phyloP scores from a whole-genome alignment of 192 early-diverging fungal genomes.

The Backusella luteola region DNA sequence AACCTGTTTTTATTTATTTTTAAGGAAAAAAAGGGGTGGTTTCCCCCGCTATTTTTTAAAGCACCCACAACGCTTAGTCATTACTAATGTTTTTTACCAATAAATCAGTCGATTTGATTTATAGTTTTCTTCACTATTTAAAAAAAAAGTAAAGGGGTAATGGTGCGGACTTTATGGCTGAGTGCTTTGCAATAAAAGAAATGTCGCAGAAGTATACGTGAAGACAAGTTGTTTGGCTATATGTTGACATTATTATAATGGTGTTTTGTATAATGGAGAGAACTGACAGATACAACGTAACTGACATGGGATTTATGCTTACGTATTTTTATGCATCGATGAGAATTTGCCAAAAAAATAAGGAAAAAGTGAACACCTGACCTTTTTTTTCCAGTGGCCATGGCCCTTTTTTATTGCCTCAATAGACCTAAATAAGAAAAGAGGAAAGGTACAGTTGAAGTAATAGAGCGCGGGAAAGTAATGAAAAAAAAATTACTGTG shows the following conservation, averaged over 20 bases:
- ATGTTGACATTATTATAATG: not conserved
- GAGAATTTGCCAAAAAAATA: not conserved
- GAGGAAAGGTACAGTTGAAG: not conserved
- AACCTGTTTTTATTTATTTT: not conserved
- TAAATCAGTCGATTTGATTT: not conserved
- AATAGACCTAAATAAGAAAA: not conserved
- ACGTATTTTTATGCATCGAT: not conserved
- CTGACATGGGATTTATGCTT: conserved; percentile 1
- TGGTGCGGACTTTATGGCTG: not conserved
- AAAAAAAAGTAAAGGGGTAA: not conserved
- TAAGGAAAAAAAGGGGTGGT: not conserved
- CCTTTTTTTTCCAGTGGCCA: not conserved
- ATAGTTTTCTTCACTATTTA: not conserved
- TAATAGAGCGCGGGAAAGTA: not conserved
- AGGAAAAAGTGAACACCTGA: not conserved
- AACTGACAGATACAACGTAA: not conserved
- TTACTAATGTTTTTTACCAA: not conserved
- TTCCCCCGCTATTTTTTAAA: not conserved
- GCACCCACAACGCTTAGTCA: not conserved
- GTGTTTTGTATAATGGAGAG: not conserved
- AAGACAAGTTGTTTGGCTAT: not conserved
- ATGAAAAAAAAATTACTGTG: not conserved
- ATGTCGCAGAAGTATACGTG: not conserved
- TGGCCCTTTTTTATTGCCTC: not conserved
- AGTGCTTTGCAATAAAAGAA: not conserved